Evolutionary conservation across 1,284 basidiomycete species (phyloP).

Genomic region (Athelia psychrophila): DNA sequence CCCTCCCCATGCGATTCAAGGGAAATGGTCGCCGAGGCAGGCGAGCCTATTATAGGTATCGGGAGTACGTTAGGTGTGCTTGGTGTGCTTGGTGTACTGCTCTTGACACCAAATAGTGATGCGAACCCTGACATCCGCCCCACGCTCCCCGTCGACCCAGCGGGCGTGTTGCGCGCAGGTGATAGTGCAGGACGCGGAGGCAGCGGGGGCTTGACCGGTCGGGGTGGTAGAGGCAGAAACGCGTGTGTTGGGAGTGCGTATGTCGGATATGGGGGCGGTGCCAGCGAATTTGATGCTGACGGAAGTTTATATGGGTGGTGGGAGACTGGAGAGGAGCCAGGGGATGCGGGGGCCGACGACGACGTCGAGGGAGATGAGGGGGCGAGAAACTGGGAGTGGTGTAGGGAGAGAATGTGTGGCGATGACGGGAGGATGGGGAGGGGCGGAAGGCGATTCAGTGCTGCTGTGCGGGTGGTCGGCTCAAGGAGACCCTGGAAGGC

Average conservation of each 20-base stretch:
- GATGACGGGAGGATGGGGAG: conserved; percentile 28
- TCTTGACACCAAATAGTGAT: conserved; percentile 51
- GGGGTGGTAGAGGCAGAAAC: conserved; percentile 61
- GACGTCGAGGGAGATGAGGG: background rate
- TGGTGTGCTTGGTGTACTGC: conserved; percentile 23
- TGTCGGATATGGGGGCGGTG: conserved; percentile 44
- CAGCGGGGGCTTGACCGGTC: conserved; percentile 30
- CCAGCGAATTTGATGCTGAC: conserved; percentile 16
- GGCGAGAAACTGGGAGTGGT: conserved; percentile 14
- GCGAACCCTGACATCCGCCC: conserved; percentile 37
- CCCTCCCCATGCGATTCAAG: too few species aligned
- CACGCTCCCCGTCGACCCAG: background rate
- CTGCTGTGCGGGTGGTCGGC: conserved; percentile 46
- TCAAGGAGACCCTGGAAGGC: conserved; percentile 57
- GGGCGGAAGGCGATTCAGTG: conserved; percentile 48
- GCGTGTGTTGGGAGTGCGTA: conserved; percentile 49
- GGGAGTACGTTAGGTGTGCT: conserved; percentile 20
- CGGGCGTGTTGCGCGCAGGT: conserved; percentile 7
- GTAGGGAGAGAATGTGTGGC: conserved; percentile 19
- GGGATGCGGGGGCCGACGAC: background rate
- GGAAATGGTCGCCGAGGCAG: conserved; percentile 4
- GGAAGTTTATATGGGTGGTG: too few species aligned
- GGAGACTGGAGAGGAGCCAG: conserved; percentile 10
- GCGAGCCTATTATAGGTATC: conserved; percentile 20
- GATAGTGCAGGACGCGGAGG: conserved; percentile 11